phyloP scores from a whole-genome alignment of 345 rosid species.

The Aquilaria sinensis region DNA sequence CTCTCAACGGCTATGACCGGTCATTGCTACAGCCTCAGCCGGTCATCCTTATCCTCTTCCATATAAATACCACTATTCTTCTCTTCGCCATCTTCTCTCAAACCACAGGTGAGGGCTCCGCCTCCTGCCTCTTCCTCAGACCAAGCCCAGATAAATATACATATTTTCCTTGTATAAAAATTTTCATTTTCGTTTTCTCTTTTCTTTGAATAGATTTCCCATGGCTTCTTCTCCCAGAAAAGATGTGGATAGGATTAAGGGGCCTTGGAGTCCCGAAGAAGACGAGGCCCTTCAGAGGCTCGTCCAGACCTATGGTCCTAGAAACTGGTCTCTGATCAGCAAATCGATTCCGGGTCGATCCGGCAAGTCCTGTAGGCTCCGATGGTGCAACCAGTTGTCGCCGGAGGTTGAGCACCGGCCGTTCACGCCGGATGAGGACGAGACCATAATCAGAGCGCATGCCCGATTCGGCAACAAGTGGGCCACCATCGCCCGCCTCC shows the following conservation, averaged over 20 bases:
- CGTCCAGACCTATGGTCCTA: slow-evolving; percentile 57
- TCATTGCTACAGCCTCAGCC: slow-evolving; percentile 40
- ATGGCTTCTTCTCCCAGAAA: slow-evolving; percentile 36
- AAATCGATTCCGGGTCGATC: slow-evolving; percentile 82
- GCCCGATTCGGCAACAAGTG: slow-evolving; percentile 74
- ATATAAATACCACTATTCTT: slow-evolving; percentile 16
- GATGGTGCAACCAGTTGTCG: slow-evolving; percentile 87
- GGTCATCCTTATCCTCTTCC: slow-evolving; percentile 39
- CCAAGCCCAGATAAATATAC: neutral
- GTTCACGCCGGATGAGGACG: slow-evolving; percentile 57
- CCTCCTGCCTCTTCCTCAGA: slow-evolving; percentile 20
- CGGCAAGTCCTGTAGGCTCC: slow-evolving; percentile 73
- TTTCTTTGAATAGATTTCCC: neutral
- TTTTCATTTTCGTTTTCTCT: neutral
- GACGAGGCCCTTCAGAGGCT: slow-evolving; percentile 58
- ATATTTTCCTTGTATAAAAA: neutral
- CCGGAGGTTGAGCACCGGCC: slow-evolving; percentile 82
- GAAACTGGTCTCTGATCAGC: slow-evolving; percentile 79
- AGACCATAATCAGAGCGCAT: slow-evolving; percentile 57
- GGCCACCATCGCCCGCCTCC: slow-evolving; percentile 75
- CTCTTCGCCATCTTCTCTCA: slow-evolving; percentile 8
- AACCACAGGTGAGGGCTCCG: slow-evolving; percentile 29
- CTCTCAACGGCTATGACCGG: slow-evolving; percentile 43
- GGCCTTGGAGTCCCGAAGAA: slow-evolving; percentile 86
- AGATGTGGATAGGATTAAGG: slow-evolving; percentile 71